phyloP scores from a whole-genome alignment of 2,329 filamentous ascomycete species.

The Botryotinia globosa region DNA sequence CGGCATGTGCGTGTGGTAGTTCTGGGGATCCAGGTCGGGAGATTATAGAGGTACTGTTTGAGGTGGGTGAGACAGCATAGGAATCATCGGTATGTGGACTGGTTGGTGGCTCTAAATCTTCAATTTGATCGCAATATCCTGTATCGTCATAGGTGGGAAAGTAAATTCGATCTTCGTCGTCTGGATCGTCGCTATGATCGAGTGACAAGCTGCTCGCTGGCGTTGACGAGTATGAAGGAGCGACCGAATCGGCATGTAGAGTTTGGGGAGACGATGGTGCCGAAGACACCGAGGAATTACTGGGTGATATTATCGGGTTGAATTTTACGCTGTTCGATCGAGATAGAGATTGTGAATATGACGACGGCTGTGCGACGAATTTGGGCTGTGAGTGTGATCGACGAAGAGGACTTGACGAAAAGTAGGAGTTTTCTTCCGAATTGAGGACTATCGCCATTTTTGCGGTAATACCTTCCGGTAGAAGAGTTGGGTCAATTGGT shows the following conservation, averaged over 20 bases:
- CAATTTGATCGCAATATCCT: constrained; percentile 31
- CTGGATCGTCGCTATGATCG: constrained; percentile 62
- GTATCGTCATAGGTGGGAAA: constrained; percentile 42
- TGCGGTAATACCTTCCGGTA: background rate
- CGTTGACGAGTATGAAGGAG: constrained; percentile 60
- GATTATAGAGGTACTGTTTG: constrained; percentile 58
- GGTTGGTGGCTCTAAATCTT: constrained; percentile 48
- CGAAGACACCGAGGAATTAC: constrained; percentile 46
- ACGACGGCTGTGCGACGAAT: constrained; percentile 50
- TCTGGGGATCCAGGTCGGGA: constrained; percentile 41
- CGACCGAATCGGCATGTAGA: constrained; percentile 49
- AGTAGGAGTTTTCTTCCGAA: constrained; percentile 56
- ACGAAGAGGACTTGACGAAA: constrained; percentile 52
- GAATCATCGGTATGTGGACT: constrained; percentile 52
- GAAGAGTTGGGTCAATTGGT: constrained; percentile 4
- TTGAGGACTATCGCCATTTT: constrained; percentile 39
- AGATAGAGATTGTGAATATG: constrained; percentile 48
- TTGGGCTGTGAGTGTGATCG: constrained; percentile 61
- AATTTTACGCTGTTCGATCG: constrained; percentile 41
- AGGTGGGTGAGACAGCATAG: constrained; percentile 56
- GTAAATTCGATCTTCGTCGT: constrained; percentile 39
- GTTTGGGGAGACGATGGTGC: constrained; percentile 56
- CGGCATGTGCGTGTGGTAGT: constrained; percentile 37
- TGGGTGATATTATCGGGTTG: constrained; percentile 31
- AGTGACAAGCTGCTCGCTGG: constrained; percentile 61